Percentiles rank a stretch among this genome's conserved stretches.
Conservation (phyloP, 2,329 filamentous ascomycete genomes). For the Aspergillus neotritici region DNA sequence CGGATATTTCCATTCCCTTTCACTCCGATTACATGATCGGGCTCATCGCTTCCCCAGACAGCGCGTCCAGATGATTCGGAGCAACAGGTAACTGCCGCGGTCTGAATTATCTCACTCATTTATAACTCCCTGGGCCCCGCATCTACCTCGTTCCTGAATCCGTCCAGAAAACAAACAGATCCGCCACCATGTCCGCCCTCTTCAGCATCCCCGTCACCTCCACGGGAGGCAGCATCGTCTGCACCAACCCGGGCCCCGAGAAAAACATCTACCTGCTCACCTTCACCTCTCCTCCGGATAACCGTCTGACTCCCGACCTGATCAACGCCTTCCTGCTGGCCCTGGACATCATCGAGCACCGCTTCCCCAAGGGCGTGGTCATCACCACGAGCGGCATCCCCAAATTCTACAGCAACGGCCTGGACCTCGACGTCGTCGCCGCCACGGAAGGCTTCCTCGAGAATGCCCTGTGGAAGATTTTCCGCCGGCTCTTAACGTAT, state of each 20-base stretch:
- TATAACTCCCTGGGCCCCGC: no score
- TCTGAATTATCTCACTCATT: no score
- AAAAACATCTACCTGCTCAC: slow-evolving; percentile 64
- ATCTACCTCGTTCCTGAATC: no score
- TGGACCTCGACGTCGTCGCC: slow-evolving; percentile 67
- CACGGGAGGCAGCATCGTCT: slow-evolving; percentile 54
- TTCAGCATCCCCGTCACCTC: slow-evolving; percentile 57
- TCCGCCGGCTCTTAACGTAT: slow-evolving; percentile 57
- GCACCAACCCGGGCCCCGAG: slow-evolving; percentile 53
- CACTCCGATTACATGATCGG: no score
- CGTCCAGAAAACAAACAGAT: neutral
- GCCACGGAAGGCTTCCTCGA: slow-evolving; percentile 58
- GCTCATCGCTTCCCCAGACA: no score
- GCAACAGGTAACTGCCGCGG: no score
- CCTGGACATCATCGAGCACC: slow-evolving; percentile 68
- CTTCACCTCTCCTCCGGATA: slow-evolving; percentile 66
- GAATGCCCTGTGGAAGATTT: slow-evolving; percentile 58
- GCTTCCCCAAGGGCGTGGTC: slow-evolving; percentile 64
- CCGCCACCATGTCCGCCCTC: slow-evolving; percentile 36
- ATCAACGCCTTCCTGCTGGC: slow-evolving; percentile 63
- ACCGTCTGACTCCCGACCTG: slow-evolving; percentile 65
- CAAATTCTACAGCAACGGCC: slow-evolving; percentile 79
- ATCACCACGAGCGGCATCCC: slow-evolving; percentile 68
- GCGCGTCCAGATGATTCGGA: no score
- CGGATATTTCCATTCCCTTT: no score